Base-by-base conservation (phyloP, 345 rosid species). In the Corchorus olitorius region DNA sequence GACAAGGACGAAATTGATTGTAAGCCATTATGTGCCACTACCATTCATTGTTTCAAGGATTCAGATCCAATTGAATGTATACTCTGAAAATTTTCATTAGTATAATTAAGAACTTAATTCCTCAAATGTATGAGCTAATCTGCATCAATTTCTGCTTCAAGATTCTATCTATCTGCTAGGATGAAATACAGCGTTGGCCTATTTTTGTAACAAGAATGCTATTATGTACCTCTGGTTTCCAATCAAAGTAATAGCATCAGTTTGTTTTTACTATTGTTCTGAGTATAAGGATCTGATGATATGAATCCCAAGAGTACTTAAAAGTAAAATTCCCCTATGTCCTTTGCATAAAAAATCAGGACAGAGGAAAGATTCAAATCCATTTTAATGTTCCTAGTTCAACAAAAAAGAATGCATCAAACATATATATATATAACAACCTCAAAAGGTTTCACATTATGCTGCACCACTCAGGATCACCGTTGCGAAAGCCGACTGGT, bases 391-490 rank as follows among this genome's bases (percentile, higher is more conserved):
- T 52, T 52, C 55, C 55, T 52, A 13, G 48, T 6, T 52, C 55
- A 52, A 52, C 55, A 15, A 15, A 4, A 15, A 1, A 4, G 55
- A 5, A 45, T 45, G 48, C 48, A 45, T 6, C 48, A 45, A 45
- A 27, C 27, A 27, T 1, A 27, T 27, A 27, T 27, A 27, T 7
- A 41, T 6, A 5, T 45, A 45, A 45, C 48, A 45, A 1, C 48
- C 55, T 13, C 15, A 5, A 37, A 35, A 46, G 49, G 37, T 64
- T 45, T 66, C 72, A 68, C 72, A 68, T 49, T 68, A 68, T 68
- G 72, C 58, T 15, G 58, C 43, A 15, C 72, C 72, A 68, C 72
- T 68, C 58, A 14, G 58, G 58, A 39, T 68, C 72, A 68, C 72
- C 43, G 4, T 27, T 68, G 33, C 22, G 72, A 27, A 68, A 68